Base-by-base conservation (phyloP, 352 stramenopile genomes). In the Discostella stelligera region DNA sequence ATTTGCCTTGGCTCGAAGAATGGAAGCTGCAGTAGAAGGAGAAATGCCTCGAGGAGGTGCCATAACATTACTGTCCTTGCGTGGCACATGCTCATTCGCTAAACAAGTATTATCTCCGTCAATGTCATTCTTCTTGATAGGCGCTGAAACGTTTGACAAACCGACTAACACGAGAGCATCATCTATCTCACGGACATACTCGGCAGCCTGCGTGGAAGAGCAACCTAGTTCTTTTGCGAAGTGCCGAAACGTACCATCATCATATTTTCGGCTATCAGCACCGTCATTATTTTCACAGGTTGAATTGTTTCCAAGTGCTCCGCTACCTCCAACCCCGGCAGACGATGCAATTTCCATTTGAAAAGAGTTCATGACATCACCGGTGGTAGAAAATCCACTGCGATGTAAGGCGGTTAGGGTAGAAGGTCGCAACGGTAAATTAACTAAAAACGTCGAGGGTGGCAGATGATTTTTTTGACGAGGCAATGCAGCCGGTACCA, bases 381-480 rank as follows among this genome's bases (percentile, higher is more conserved):
- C 69, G 3, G 79, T 86, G 41, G 74, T 77, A 37, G 52, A 27
- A 66, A 89, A 92, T 37, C 86, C 86, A 30, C 80, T 65, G 46
- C 78, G 66, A 63, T 83, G 50, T 10, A 92, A 80, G 7, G 74
- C 46, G 41, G 73, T 72, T 37, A 85, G 56, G 2, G 82, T 92
- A 3, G 84, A 89, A 14, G 84, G 86, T n/a, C 86, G 74, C 9
- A 92, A 65, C 1, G 82, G 74, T 13, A 92, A 58, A n/a, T 82
- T 67, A 10, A 78, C 25, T 7, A 91, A 59, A 49, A 73, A 71
- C 58, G 84, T 77, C 71, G 85, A 86, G 23, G 87, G 68, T 50
- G 18, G 59, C 54, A 30, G 32, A 44, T 41, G 39, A 27, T 49
- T 63, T 10, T 7, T 71, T 37, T 71, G 44, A 14, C 3, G 32